These are phyloP conservation scores for Lyophyllum decastes DNA, from an alignment of 768 basidiomycete species.

Conservation along the genomic window DNA sequence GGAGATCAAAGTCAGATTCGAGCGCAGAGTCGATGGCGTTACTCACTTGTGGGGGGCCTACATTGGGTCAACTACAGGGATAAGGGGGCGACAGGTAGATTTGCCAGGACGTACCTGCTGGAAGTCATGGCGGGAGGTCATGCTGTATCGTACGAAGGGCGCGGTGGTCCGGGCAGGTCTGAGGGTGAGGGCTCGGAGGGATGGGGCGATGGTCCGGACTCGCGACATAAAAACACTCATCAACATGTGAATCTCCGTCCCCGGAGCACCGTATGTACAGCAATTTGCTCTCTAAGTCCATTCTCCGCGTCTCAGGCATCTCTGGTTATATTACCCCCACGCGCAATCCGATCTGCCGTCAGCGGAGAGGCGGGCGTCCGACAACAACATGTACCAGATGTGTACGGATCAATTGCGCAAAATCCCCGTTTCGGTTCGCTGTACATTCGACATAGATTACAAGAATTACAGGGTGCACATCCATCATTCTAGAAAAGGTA, in stretches of 20 bases:
- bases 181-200: slow-evolving; percentile 12
- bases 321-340: not conserved
- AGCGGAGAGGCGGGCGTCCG: slow-evolving; percentile 13
- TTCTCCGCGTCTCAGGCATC: not conserved
- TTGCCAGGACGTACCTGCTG: slow-evolving; percentile 27
- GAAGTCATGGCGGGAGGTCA: slow-evolving; percentile 27
- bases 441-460: too few species aligned
- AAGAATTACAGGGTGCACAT: too few species aligned
- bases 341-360: not conserved
- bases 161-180: slow-evolving; percentile 1
- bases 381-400: not conserved
- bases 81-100: not conserved
- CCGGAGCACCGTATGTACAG: not conserved
- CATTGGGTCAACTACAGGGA: not conserved
- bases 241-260: slow-evolving; percentile 15
- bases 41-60: slow-evolving; percentile 41
- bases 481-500: too few species aligned
- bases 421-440: slow-evolving; percentile 7
- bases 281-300: not conserved
- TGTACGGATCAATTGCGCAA: slow-evolving; percentile 9
- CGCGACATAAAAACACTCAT: slow-evolving; percentile 16
- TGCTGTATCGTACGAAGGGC: slow-evolving; percentile 11
- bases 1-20: slow-evolving; percentile 11
- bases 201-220: slow-evolving; percentile 15
- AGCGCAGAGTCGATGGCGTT: slow-evolving; percentile 15